A percentile compares a stretch with the other conserved stretches of the same genome.
phyloP scores from a whole-genome alignment of 176 grass and related monocot species.

The Calamus simplicifolius region DNA sequence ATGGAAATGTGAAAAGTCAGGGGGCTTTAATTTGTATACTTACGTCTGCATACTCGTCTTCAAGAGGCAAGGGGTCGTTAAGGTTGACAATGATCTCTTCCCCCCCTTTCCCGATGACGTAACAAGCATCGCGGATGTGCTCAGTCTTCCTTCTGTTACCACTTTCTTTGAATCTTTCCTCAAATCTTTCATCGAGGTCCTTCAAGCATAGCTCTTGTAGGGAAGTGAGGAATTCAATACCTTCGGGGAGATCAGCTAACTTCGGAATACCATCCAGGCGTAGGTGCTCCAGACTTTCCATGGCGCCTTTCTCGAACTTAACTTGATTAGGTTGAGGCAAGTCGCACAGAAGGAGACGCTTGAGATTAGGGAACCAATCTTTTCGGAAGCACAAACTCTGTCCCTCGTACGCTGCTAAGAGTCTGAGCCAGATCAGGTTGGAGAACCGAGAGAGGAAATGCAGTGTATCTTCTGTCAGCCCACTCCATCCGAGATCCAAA shows the following conservation, averaged over 20 bases:
- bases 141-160: background rate
- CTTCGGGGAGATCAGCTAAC: background rate
- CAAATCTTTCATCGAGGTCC: slow-evolving; percentile 1
- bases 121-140: background rate
- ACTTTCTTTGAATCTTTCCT: background rate
- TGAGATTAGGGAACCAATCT: slow-evolving; percentile 12
- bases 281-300: background rate
- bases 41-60: too few relatives aligned
- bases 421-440: slow-evolving; percentile 4
- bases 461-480: slow-evolving; percentile 19
- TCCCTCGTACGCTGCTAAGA: background rate
- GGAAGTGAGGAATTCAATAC: slow-evolving; percentile 6
- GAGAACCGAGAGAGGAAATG: slow-evolving; percentile 17
- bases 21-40: too few relatives aligned
- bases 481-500: slow-evolving; percentile 29
- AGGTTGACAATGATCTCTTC: too few relatives aligned
- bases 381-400: background rate
- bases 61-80: too few relatives aligned
- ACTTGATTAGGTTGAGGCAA: background rate
- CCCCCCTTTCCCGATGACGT: background rate
- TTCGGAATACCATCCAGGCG: background rate
- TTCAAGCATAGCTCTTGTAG: background rate
- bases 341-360: background rate
- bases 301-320: background rate
- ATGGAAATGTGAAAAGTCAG: too few relatives aligned